These are phyloP conservation scores for Dactylella cylindrospora DNA, from an alignment of 2,329 filamentous ascomycete species.

Conservation along the genomic window DNA sequence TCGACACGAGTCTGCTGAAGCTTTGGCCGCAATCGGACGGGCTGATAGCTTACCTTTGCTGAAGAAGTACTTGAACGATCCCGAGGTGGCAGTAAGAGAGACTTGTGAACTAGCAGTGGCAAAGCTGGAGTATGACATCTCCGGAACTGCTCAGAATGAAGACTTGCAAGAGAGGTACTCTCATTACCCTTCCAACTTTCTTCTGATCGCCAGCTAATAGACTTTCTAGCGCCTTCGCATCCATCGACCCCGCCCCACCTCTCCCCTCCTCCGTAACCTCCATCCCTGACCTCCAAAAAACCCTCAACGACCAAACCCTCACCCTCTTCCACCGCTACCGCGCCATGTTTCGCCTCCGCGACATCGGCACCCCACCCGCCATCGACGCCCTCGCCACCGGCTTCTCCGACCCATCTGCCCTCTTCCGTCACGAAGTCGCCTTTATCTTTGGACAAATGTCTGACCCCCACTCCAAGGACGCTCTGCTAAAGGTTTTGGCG, in stretches of 20 bases:
- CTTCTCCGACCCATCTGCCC: slow-evolving; percentile 78
- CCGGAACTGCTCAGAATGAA: slow-evolving; percentile 69
- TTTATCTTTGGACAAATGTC: slow-evolving; percentile 97
- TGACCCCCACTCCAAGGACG: slow-evolving; percentile 94
- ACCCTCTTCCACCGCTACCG: slow-evolving; percentile 92
- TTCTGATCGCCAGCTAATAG: slow-evolving; percentile 11
- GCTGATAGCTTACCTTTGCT: slow-evolving; percentile 72
- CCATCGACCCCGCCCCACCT: slow-evolving; percentile 90
- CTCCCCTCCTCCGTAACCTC: slow-evolving; percentile 66
- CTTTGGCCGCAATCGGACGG: slow-evolving; percentile 82
- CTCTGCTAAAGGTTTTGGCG: slow-evolving; percentile 74
- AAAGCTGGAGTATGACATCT: slow-evolving; percentile 89
- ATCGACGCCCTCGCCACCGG: slow-evolving; percentile 82
- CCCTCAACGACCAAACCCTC: slow-evolving; percentile 73
- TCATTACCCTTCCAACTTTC: slow-evolving; percentile 2
- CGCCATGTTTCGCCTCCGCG: slow-evolving; percentile 95
- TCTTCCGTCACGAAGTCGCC: slow-evolving; percentile 96
- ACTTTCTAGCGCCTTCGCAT: slow-evolving; percentile 77
- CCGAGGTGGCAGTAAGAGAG: slow-evolving; percentile 78
- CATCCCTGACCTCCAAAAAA: slow-evolving; percentile 72
- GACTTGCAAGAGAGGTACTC: slow-evolving; percentile 75
- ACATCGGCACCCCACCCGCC: slow-evolving; percentile 89
- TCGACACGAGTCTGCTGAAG: slow-evolving; percentile 93
- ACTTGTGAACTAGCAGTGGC: slow-evolving; percentile 97
- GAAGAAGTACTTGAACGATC: slow-evolving; percentile 70